A percentile compares a stretch with the other conserved stretches of the same genome.
Evolutionary conservation across 2,329 filamentous ascomycete species (phyloP).

Genomic region (Calonectria montana): DNA sequence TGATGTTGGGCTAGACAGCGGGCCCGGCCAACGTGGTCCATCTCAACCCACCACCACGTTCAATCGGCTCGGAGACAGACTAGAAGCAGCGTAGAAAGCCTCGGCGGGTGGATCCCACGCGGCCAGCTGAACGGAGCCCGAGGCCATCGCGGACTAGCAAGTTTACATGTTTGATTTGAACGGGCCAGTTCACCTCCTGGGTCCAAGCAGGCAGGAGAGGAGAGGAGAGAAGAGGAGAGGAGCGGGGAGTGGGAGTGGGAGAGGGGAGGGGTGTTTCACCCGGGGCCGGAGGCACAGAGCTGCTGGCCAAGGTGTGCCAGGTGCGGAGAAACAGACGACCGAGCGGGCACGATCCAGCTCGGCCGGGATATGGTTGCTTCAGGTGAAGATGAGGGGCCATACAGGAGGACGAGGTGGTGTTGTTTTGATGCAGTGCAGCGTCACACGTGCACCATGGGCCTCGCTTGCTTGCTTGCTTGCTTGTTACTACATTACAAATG

Average conservation of each 20-base stretch:
- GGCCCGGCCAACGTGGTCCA: slow-evolving; percentile 3
- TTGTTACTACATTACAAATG: too few species aligned
- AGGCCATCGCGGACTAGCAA: slow-evolving; percentile 6
- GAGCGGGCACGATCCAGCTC: slow-evolving; percentile 19
- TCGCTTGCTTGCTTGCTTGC: neutral
- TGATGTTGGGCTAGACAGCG: neutral
- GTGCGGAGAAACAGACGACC: neutral
- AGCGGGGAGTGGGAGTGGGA: neutral
- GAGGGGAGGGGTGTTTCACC: slow-evolving; percentile 15
- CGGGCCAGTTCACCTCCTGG: neutral
- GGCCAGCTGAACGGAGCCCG: slow-evolving; percentile 1
- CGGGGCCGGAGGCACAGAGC: neutral
- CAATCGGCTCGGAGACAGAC: neutral
- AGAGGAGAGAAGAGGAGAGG: too few species aligned
- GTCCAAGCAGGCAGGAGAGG: too few species aligned
- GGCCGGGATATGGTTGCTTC: slow-evolving; percentile 17
- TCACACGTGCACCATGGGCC: neutral
- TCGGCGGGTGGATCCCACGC: slow-evolving; percentile 2
- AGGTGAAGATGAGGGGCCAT: slow-evolving; percentile 3
- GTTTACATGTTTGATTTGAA: slow-evolving; percentile 2
- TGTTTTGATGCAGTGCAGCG: slow-evolving; percentile 3
- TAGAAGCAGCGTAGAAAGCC: slow-evolving; percentile 17
- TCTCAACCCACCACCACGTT: neutral
- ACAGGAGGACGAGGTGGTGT: neutral
- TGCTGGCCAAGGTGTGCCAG: slow-evolving; percentile 5